phyloP scores from a whole-genome alignment of 2,329 filamentous ascomycete genomes.

The Colletotrichum lentis region DNA sequence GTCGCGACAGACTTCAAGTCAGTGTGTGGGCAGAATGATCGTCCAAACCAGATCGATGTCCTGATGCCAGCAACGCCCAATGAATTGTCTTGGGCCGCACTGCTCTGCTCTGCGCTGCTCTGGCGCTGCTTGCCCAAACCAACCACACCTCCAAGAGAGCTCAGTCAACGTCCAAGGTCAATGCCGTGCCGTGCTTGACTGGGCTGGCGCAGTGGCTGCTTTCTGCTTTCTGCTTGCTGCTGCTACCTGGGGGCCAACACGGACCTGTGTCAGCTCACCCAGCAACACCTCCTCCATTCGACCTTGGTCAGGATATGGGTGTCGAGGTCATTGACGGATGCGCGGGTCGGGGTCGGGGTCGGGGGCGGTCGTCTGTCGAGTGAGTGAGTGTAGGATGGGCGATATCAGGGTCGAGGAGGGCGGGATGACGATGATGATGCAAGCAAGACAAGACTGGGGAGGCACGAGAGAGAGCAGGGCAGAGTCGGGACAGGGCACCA shows the following conservation, averaged over 20 bases:
- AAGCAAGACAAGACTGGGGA: neutral
- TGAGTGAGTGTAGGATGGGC: slow-evolving; percentile 10
- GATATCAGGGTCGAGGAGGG: slow-evolving; percentile 3
- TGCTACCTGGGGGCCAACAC: slow-evolving; percentile 40
- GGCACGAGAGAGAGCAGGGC: slow-evolving; percentile 17
- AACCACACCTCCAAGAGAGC: slow-evolving; percentile 5
- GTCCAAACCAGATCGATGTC: neutral
- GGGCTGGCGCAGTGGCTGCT: slow-evolving; percentile 14
- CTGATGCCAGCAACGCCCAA: neutral
- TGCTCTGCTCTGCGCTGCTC: neutral
- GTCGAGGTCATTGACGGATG: slow-evolving; percentile 32
- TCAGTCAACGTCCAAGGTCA: slow-evolving; percentile 12
- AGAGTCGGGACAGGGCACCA: slow-evolving; percentile 17
- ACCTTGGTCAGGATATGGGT: slow-evolving; percentile 30
- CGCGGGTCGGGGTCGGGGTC: neutral
- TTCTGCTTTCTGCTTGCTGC: slow-evolving; percentile 8
- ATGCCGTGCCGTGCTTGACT: slow-evolving; percentile 18
- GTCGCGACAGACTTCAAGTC: neutral
- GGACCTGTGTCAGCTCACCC: slow-evolving; percentile 52
- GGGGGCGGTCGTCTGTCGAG: neutral
- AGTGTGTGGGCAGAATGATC: neutral
- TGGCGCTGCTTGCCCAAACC: slow-evolving; percentile 22
- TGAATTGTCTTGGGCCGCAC: slow-evolving; percentile 34
- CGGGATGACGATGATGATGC: slow-evolving; percentile 15
- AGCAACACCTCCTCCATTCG: slow-evolving; percentile 40